Evolutionary conservation across 345 rosid species (phyloP).

Genomic region (Cochlearia excelsa): DNA sequence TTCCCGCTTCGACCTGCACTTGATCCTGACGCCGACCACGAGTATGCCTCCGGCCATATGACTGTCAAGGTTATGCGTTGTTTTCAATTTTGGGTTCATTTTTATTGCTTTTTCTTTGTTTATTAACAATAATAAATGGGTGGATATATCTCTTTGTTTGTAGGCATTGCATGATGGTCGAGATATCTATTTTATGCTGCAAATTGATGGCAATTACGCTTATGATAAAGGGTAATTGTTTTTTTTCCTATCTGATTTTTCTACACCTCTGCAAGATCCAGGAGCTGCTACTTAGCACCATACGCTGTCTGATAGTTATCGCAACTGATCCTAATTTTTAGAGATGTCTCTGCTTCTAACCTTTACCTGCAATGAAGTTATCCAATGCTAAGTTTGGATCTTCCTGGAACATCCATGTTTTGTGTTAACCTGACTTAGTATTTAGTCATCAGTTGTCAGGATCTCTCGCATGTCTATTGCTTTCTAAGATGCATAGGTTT

Average conservation of each 20-base stretch:
- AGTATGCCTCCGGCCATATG: conserved; percentile 70
- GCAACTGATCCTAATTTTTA: conserved; percentile 7
- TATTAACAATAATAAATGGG: background rate
- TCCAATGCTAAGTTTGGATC: too few relatives aligned
- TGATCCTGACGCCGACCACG: conserved; percentile 81
- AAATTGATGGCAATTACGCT: conserved; percentile 79
- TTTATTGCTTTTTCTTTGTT: too few relatives aligned
- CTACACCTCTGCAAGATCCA: conserved; percentile 2
- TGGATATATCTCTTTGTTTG: conserved; percentile 24
- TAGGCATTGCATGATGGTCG: conserved; percentile 96
- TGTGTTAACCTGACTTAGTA: too few relatives aligned
- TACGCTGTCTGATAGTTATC: background rate
- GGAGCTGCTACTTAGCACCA: conserved; percentile 4
- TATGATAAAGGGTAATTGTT: conserved; percentile 71
- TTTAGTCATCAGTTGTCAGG: too few relatives aligned
- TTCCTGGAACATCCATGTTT: too few relatives aligned
- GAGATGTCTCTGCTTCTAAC: conserved; percentile 5
- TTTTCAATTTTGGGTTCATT: too few relatives aligned
- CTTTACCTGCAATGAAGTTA: background rate
- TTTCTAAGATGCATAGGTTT: too few relatives aligned
- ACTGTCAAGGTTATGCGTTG: conserved; percentile 65
- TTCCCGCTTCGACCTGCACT: conserved; percentile 85
- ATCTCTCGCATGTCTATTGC: background rate
- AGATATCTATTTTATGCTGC: conserved; percentile 72
- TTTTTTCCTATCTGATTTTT: conserved; percentile 1